Evolutionary conservation across 495 filamentous ascomycete genomes (phyloP), one percentile per base, ranked within the genome.

Genomic region (Margaritispora aquatica): DNA sequence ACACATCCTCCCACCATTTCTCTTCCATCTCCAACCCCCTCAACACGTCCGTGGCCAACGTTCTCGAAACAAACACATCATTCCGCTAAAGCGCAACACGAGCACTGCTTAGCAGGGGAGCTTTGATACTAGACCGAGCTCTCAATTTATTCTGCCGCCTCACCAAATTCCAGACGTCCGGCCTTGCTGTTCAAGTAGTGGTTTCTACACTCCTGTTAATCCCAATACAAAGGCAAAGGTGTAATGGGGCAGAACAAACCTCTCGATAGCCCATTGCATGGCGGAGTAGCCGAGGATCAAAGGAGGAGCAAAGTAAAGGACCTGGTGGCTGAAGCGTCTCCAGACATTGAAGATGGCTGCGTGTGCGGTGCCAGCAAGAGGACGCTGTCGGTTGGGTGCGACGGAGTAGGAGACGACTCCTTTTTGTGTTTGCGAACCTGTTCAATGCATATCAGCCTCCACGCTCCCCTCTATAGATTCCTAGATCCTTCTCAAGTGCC

Each of bases 181-280:
- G 58, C 74, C 77, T 92, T 92, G 63, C 85, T 89, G 76, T 91
- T 89, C 65, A 89, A 75, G 72, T 84, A 90, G 59, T 90, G 77
- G 74, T 92, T 92, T 72, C 88, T 91, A 23, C 20, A 19, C 13
- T 27, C 1, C 22, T 3, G 51, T 66, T 26, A 64, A 29, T 41
- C 11, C 29, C 1, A 55, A 8, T 19, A 2, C 13, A 29, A 41
- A 54, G 20, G 23, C 17, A 10, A 38, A 23, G 23, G 23, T n/a
- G n/a, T n/a, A n/a, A n/a, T n/a, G n/a, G n/a, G n/a, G n/a, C n/a
- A 20, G 2, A 36, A 55, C 79, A 55, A 78, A 90, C 88, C 81
- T 81, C 74, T 86, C 83, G 70, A 84, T 81, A 56, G 88, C 88
- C 88, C 88, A 92, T 64, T 85, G 73, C 83, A 92, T 87, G 26